These are phyloP conservation scores for Bruguiera hainesii DNA, from an alignment of 441 rosid species.

Conservation along the genomic window DNA sequence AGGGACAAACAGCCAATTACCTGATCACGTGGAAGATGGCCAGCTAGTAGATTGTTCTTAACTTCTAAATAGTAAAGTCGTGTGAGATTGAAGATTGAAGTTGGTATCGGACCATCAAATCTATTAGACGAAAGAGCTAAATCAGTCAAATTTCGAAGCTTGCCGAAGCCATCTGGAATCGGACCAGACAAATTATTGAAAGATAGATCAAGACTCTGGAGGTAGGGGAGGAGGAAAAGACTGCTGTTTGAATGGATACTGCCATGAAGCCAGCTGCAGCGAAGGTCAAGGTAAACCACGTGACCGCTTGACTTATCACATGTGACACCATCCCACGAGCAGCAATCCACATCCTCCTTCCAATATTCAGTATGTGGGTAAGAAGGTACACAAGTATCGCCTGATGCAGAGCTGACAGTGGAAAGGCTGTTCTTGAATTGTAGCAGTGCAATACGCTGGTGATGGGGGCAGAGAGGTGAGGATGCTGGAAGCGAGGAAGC, in stretches of 20 bases:
- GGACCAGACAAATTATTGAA: constrained; percentile 15
- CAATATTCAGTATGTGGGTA: not conserved
- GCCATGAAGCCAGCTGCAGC: constrained; percentile 18
- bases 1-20: not conserved
- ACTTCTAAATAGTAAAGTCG: constrained; percentile 1
- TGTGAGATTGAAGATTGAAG: constrained; percentile 7
- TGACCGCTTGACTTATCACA: constrained; percentile 9
- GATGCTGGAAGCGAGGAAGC: constrained; percentile 1
- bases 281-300: constrained; percentile 14
- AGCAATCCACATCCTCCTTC: constrained; percentile 6
- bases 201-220: constrained; percentile 12
- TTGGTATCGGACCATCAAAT: constrained; percentile 8
- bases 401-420: not conserved
- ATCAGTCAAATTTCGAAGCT: constrained; percentile 1
- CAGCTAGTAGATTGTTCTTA: not conserved
- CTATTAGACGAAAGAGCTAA: constrained; percentile 9
- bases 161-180: not conserved
- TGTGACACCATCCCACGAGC: constrained; percentile 9
- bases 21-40: not conserved
- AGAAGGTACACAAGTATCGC: not conserved
- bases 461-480: not conserved
- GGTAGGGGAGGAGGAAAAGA: constrained; percentile 5
- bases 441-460: not conserved
- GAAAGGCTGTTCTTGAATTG: not conserved
- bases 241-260: not conserved